Base-by-base conservation (phyloP, 2,329 filamentous ascomycete species). In the Xenosphaeropsis pyriputrescens region DNA sequence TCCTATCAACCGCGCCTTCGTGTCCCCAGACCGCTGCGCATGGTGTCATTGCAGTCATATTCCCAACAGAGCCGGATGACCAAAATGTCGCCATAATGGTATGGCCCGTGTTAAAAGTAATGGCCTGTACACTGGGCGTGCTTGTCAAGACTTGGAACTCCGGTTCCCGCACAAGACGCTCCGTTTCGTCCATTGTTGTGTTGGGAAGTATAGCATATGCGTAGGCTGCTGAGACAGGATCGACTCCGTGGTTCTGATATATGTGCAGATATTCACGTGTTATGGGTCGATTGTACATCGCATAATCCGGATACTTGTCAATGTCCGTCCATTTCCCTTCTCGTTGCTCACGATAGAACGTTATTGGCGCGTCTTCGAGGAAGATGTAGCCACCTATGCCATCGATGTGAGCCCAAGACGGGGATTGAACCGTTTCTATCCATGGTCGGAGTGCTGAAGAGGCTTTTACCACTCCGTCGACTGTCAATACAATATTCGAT, bases 271-370 rank as follows among this genome's bases (percentile, higher is more conserved):
- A 45, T 34, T 45, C 43, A 29, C 39, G 41, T 2, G 39, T 40
- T 14, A 43, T 38, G n/a, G 34, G 26, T 14, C 39, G 35, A 17
- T 35, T 32, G 34, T 41, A 45, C 7, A 32, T 35, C 15, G 40
- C 36, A 29, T 45, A 45, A 31, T 45, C 43, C 4, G 41, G 43
- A 19, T 45, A 43, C 38, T 41, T 32, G 13, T 45, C 43, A n/a
- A 45, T 43, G 29, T 45, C 43, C 9, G 39, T 45, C 43, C 43
- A 45, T 26, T 34, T 38, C 17, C 41, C 43, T 19, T 37, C 35
- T 29, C 41, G 41, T 29, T 35, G 38, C 34, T 42, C 41, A 13
- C 39, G 41, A 19, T 38, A 39, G 37, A 45, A 45, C 18, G 41
- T 41, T n/a, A 41, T 34, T 14, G 34, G 36, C 11, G 41, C 37